These are phyloP conservation scores for Gloeostereum incarnatum DNA, from an alignment of 768 basidiomycete genomes.

Conservation along the genomic window DNA sequence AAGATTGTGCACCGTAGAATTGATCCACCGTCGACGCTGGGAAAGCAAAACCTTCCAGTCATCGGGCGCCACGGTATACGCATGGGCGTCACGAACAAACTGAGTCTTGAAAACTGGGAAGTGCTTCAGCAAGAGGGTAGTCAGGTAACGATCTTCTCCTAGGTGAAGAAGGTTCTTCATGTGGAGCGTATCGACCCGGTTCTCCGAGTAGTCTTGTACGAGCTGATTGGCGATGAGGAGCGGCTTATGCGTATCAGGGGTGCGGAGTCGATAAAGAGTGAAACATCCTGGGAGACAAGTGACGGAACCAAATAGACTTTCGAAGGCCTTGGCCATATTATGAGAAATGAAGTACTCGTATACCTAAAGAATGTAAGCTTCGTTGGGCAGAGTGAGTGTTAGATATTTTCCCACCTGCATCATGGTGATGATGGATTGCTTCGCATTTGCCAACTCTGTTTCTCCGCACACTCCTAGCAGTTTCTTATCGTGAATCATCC, in stretches of 20 bases:
- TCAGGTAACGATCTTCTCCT: conserved; percentile 98
- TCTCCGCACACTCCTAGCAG: conserved; percentile 94
- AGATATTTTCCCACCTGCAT: conserved; percentile 58
- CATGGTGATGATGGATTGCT: conserved; percentile 94
- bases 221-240: conserved; percentile 87
- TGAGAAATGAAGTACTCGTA: conserved; percentile 99
- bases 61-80: conserved; percentile 91
- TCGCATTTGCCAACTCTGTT: conserved; percentile 85
- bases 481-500: conserved; percentile 96
- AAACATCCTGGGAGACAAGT: conserved; percentile 99
- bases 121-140: conserved; percentile 91
- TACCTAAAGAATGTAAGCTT: conserved; percentile 37
- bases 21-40: conserved; percentile 99
- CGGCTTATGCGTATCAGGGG: conserved; percentile 92
- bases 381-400: background rate
- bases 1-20: conserved; percentile 96
- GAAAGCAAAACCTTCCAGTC: conserved; percentile 92
- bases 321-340: conserved; percentile 98
- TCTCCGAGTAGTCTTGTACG: conserved; percentile 90
- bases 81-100: conserved; percentile 91
- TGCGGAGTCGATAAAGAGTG: conserved; percentile 91
- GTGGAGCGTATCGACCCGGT: conserved; percentile 93
- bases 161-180: conserved; percentile 98
- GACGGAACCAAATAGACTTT: conserved; percentile 92
- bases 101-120: conserved; percentile 94